Evolutionary conservation across 2,329 filamentous ascomycete species (phyloP), one percentile per base, ranked within the genome.

Genomic region (Diplodia corticola): DNA sequence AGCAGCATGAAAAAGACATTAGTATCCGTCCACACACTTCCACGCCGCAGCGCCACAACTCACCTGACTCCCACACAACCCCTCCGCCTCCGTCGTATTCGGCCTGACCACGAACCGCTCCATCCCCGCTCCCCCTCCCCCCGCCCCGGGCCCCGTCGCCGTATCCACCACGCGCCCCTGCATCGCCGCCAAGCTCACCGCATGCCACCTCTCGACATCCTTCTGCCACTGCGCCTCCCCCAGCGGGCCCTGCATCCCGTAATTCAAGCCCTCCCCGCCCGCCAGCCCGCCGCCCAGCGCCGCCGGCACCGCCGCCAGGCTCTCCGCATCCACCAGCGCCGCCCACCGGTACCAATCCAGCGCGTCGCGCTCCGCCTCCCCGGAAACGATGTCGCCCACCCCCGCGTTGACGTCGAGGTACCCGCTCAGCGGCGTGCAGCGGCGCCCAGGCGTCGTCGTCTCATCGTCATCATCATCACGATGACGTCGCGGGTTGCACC

Each of bases 161-260:
- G 46, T 20, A n/a, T 50, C 28, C 30, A 50, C 59, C 17, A 13
- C 44, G 12, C 46, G 24, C 24, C 44, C 44, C 46, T 49, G 59
- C 59, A 49, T 4, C 44, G 59, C 48, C 12, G 59, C 44, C 46
- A 59, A 26, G 12, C 17, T n/a, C 1, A 40, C 28, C 2, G 26
- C 20, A 37, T 51, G 48, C 74, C 73, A 78, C 46, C 70, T 68
- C 22, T 71, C 66, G 9, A 78, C 68, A 63, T 79, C 78, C 12
- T 73, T 61, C 46, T 76, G 70, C 77, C 78, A 79, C 66, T 80
- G 77, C 33, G 74, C 74, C 22, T 68, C 55, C 0, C 75, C 73
- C 3, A 78, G 59, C 3, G 67, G 61, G 6, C 37, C 59, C n/a
- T 74, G 71, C 9, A 66, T 63, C 17, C 67, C 65, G 7, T 63